phyloP scores from a whole-genome alignment of 1,284 basidiomycete genomes.

The Butyriboletus appendiculatus region DNA sequence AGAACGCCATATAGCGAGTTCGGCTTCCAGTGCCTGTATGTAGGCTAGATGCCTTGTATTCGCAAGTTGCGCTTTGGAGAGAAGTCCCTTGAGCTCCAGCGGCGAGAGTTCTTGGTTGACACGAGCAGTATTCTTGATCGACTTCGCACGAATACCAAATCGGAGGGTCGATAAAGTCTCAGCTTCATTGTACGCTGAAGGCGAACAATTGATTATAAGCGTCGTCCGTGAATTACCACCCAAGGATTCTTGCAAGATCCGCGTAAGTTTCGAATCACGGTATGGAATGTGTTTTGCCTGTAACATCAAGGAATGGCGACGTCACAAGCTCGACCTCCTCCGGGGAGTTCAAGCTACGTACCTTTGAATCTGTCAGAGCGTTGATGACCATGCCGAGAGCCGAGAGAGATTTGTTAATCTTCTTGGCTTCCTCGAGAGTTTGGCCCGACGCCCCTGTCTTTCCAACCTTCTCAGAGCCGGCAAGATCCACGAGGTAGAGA shows the following conservation, averaged over 20 bases:
- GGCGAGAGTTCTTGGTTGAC: slow-evolving; percentile 99
- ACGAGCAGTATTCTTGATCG: slow-evolving; percentile 99
- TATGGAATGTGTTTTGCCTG: slow-evolving; percentile 98
- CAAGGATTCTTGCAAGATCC: slow-evolving; percentile 99
- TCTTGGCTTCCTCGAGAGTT: slow-evolving; percentile 99
- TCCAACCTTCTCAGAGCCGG: slow-evolving; percentile 98
- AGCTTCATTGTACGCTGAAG: slow-evolving; percentile 94
- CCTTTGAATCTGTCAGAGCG: slow-evolving; percentile 95
- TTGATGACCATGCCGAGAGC: slow-evolving; percentile 99
- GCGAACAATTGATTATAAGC: slow-evolving; percentile 99
- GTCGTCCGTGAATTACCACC: slow-evolving; percentile 99
- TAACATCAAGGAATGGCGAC: slow-evolving; percentile 3
- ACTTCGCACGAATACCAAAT: slow-evolving; percentile 99
- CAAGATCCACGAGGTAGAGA: slow-evolving; percentile 96
- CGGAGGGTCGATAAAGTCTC: slow-evolving; percentile 98
- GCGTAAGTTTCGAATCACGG: slow-evolving; percentile 98
- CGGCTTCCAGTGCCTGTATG: slow-evolving; percentile 88
- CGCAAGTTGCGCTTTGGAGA: slow-evolving; percentile 89
- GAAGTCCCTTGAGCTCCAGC: slow-evolving; percentile 89
- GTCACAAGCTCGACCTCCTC: slow-evolving; percentile 2
- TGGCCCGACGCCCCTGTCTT: slow-evolving; percentile 99
- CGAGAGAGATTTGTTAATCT: slow-evolving; percentile 99
- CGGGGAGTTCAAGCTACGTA: slow-evolving; percentile 35
- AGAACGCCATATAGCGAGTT: slow-evolving; percentile 88
- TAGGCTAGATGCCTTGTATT: slow-evolving; percentile 86